Evolutionary conservation across 2,329 filamentous ascomycete genomes (phyloP), one percentile per base, ranked within the genome.

Genomic region (Lachnellula cervina): DNA sequence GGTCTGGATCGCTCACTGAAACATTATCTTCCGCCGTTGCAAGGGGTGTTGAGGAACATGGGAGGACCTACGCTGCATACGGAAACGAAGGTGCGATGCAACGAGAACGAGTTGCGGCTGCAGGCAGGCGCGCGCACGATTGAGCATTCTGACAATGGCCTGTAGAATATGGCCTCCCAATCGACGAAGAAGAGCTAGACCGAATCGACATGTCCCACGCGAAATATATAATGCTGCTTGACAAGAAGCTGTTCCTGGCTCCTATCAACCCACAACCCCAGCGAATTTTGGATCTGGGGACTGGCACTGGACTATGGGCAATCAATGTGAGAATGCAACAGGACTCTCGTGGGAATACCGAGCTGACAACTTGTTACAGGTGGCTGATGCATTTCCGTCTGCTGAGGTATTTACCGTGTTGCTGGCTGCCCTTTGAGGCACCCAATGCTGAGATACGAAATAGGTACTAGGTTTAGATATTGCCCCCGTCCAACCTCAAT

Each of bases 121-220:
- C 46, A 38, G 6, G 28, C 28, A 11, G 28, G 28, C 14, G 21
- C 14, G 25, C 1, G 7, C 14, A 16, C n/a, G 17, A 32, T 46
- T 16, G 37, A 17, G n/a, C 19, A 19, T 44, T 40, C 42, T 44
- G 42, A 44, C 19, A 23, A 44, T 19, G 11, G 19, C 4, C 11
- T 13, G 16, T 49, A 73, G 71, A 74, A 55, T 73, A 74, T 58
- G 70, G 71, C 4, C 59, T 75, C 16, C 73, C 73, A 7, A 75
- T 74, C 66, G 73, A 75, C 44, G 71, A 74, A 45, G 59, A 60
- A 6, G 73, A 75, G 54, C 64, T 74, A 21, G 72, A 74, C 51
- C 67, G 73, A 13, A 72, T 75, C n/a, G 72, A 75, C 55, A 66
- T 75, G 64, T 69, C 67, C 13, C 73, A 75, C 57, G 64, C 65